Conservation (phyloP, 2,329 filamentous ascomycete species). For the Thielaviopsis populi region DNA sequence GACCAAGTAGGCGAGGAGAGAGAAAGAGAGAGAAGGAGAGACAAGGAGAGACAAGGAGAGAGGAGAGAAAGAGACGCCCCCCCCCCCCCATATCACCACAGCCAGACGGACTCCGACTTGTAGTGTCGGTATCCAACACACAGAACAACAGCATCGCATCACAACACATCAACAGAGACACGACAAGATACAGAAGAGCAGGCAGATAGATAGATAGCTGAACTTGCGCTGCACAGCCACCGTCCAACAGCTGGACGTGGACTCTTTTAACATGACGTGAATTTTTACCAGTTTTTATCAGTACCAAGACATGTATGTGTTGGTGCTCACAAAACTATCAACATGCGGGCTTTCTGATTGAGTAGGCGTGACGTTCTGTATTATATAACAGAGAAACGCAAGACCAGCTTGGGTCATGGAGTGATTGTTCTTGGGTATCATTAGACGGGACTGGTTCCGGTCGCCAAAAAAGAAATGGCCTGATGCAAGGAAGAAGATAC, state of each 20-base stretch:
- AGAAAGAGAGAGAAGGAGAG: not conserved
- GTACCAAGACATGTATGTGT: too few relatives aligned
- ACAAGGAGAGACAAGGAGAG: not conserved
- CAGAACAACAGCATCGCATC: not conserved
- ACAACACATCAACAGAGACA: not conserved
- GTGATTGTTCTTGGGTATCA: not conserved
- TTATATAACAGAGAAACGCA: too few relatives aligned
- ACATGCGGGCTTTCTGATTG: too few relatives aligned
- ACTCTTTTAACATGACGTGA: not conserved
- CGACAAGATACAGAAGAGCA: not conserved
- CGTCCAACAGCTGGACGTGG: not conserved
- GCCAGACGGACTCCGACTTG: too few relatives aligned
- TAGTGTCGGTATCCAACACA: not conserved
- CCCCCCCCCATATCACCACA: too few relatives aligned
- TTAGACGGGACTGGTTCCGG: not conserved
- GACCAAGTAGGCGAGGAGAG: constrained; percentile 48
- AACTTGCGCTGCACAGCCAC: not conserved
- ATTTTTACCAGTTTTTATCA: too few relatives aligned
- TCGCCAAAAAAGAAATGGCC: not conserved
- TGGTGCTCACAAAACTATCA: too few relatives aligned
- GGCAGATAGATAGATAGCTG: not conserved
- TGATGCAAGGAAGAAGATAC: too few relatives aligned
- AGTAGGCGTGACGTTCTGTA: too few relatives aligned
- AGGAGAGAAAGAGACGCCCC: not conserved
- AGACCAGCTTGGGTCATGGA: not conserved